These are phyloP conservation scores for Solanum sparsipilum DNA, from an alignment of 257 asterid genomes.

Conservation along the genomic window DNA sequence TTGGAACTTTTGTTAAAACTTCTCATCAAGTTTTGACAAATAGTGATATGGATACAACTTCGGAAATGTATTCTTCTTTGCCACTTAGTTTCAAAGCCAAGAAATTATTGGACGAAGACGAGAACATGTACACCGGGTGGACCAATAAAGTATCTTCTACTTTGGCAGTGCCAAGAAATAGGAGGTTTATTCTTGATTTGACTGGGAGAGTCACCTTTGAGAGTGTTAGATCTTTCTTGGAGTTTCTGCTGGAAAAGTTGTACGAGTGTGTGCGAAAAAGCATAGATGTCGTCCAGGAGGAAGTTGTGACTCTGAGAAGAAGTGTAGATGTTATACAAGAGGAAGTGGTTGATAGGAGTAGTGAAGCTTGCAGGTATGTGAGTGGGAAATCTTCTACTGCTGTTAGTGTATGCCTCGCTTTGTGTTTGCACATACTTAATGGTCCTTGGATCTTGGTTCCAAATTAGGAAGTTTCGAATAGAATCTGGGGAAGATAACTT, in stretches of 20 bases:
- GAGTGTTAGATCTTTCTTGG: slow-evolving; percentile 50
- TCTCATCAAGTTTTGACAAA: slow-evolving; percentile 30
- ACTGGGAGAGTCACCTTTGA: slow-evolving; percentile 47
- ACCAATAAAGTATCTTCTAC: slow-evolving; percentile 23
- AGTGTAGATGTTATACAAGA: slow-evolving; percentile 34
- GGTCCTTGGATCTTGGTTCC: slow-evolving; percentile 68
- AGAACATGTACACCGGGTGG: slow-evolving; percentile 22
- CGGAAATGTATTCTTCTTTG: background rate
- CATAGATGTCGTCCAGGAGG: slow-evolving; percentile 27
- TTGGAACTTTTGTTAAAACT: slow-evolving; percentile 46
- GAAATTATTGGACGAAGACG: slow-evolving; percentile 2
- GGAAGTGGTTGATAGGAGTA: slow-evolving; percentile 47
- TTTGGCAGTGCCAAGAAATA: slow-evolving; percentile 37
- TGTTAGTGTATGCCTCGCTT: slow-evolving; percentile 37
- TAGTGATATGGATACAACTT: background rate
- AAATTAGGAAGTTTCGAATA: background rate
- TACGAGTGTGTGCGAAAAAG: slow-evolving; percentile 29
- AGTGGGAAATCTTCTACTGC: slow-evolving; percentile 40
- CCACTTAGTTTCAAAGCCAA: slow-evolving; percentile 2
- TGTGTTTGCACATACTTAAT: slow-evolving; percentile 53
- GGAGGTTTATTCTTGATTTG: slow-evolving; percentile 39
- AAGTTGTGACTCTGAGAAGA: slow-evolving; percentile 22
- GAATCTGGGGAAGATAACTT: background rate
- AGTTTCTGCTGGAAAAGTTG: slow-evolving; percentile 34
- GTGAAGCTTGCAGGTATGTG: slow-evolving; percentile 27